phyloP scores from a whole-genome alignment of 2,329 filamentous ascomycete genomes.

The Colletotrichum caudatum region DNA sequence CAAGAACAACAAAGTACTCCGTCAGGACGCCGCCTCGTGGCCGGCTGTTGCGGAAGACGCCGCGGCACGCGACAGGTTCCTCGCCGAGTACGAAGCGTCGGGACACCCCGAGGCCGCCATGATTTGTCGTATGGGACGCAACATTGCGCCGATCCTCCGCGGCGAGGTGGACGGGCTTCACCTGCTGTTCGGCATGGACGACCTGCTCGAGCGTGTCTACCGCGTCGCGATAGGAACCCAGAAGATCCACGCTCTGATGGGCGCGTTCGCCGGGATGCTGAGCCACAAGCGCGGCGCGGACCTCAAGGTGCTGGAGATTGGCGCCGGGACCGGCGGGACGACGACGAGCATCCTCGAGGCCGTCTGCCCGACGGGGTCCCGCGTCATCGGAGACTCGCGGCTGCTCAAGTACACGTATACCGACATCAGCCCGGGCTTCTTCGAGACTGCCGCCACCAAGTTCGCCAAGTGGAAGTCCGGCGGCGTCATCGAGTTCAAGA shows the following conservation, averaged over 20 bases:
- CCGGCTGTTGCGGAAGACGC: constrained; percentile 14
- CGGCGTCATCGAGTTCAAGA: constrained; percentile 41
- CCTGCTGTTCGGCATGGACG: constrained; percentile 22
- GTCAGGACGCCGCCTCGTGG: background rate
- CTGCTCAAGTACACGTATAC: constrained; percentile 47
- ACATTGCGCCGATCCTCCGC: constrained; percentile 20
- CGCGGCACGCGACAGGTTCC: constrained; percentile 13
- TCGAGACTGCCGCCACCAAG: constrained; percentile 41
- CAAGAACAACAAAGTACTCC: background rate
- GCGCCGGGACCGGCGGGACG: constrained; percentile 12
- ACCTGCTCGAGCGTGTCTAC: constrained; percentile 25
- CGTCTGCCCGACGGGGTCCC: constrained; percentile 7
- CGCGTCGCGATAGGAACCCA: constrained; percentile 22
- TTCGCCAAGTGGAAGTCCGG: background rate
- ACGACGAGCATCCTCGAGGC: constrained; percentile 23
- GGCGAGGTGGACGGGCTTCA: constrained; percentile 25
- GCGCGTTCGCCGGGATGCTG: background rate
- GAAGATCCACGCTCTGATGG: constrained; percentile 24
- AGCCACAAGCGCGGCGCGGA: constrained; percentile 1
- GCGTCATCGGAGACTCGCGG: constrained; percentile 13
- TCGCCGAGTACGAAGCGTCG: constrained; percentile 17
- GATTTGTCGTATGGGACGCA: constrained; percentile 21
- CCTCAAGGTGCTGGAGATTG: background rate
- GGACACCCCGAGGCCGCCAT: constrained; percentile 19
- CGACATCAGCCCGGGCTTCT: constrained; percentile 45